Evolutionary conservation across 2,329 filamentous ascomycete species (phyloP).

Genomic region (Colletotrichum brevisporum): DNA sequence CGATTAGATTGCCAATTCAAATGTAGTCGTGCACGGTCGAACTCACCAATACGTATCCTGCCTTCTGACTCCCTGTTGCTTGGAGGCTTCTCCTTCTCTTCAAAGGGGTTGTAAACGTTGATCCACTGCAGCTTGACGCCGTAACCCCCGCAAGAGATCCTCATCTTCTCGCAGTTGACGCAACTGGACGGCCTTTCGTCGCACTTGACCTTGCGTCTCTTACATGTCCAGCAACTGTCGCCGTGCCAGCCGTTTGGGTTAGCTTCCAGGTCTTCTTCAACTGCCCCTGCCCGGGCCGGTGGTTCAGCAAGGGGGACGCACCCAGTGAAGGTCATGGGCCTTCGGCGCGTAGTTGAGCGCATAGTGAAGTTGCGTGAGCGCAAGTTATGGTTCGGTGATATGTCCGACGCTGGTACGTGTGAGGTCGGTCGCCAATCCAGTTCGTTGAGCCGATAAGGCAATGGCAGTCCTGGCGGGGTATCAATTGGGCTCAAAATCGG

Average conservation of each 20-base stretch:
- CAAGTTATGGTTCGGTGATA: too few species aligned
- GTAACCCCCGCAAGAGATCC: constrained; percentile 17
- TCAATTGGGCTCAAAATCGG: too few species aligned
- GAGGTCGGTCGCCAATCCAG: too few species aligned
- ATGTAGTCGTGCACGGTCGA: too few species aligned
- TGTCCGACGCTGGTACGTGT: too few species aligned
- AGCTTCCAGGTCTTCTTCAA: not conserved
- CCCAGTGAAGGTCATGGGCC: constrained; percentile 2
- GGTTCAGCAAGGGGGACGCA: not conserved
- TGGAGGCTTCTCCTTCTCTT: not conserved
- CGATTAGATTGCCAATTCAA: too few species aligned
- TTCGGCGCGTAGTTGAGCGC: not conserved
- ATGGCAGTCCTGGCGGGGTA: too few species aligned
- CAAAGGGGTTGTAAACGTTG: not conserved
- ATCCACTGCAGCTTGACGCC: constrained; percentile 25
- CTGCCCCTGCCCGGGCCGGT: not conserved
- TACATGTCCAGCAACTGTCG: constrained; percentile 27
- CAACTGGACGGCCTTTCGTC: constrained; percentile 13
- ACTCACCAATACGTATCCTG: constrained; percentile 17
- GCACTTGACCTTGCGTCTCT: constrained; percentile 26
- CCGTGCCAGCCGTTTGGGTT: not conserved
- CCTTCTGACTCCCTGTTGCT: not conserved
- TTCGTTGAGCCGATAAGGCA: too few species aligned
- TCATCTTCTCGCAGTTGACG: constrained; percentile 24
- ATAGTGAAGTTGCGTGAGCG: not conserved